Conservation (phyloP, 164 flowering plant genomes). For the Chimonanthus praecox region DNA sequence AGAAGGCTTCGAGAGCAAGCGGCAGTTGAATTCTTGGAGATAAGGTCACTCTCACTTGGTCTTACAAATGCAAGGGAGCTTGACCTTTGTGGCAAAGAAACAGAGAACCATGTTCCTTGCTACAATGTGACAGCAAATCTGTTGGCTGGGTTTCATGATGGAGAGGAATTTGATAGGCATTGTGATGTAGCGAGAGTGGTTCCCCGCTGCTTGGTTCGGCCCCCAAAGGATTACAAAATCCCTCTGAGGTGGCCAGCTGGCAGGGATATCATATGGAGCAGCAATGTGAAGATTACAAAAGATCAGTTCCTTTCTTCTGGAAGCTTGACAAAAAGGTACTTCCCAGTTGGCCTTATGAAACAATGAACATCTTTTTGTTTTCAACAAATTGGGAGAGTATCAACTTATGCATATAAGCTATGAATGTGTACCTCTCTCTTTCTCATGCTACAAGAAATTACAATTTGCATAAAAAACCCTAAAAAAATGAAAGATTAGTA, state of each 20-base stretch:
- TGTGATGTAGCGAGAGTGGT: conserved; percentile 51
- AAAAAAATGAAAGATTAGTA: background rate
- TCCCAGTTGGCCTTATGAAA: background rate
- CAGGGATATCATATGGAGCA: conserved; percentile 88
- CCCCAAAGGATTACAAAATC: conserved; percentile 87
- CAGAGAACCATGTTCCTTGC: conserved; percentile 82
- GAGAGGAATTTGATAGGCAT: conserved; percentile 90
- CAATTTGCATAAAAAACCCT: background rate
- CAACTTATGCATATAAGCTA: background rate
- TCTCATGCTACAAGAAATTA: background rate
- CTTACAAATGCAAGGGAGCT: conserved; percentile 41
- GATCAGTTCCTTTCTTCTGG: conserved; percentile 94
- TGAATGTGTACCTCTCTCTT: background rate
- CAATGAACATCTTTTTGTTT: background rate
- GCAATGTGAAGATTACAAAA: conserved; percentile 85
- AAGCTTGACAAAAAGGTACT: conserved; percentile 88
- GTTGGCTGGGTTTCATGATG: conserved; percentile 66
- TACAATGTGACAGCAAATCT: conserved; percentile 69
- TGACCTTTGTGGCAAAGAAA: conserved; percentile 71
- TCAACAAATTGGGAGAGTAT: background rate
- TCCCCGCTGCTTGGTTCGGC: conserved; percentile 63
- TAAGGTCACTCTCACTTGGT: conserved; percentile 50
- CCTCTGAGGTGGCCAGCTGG: conserved; percentile 93
- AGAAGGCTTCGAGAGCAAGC: conserved; percentile 78
- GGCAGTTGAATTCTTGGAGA: conserved; percentile 57